Evolutionary conservation across 108 stramenopile genomes (phyloP), one percentile per base, ranked within the genome.

Genomic region (Nitzschia putrida): DNA sequence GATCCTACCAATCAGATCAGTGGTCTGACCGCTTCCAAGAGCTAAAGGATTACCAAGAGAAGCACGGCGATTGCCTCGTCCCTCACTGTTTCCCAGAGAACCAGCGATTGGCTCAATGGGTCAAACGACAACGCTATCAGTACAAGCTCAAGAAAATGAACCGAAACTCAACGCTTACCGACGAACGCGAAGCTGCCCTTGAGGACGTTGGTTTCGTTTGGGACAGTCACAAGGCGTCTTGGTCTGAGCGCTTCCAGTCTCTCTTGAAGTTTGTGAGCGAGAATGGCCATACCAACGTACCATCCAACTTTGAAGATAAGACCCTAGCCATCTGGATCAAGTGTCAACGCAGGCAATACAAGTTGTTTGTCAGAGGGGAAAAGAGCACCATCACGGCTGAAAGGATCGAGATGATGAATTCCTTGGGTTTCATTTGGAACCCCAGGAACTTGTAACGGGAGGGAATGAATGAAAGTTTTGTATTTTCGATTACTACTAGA

Each of bases 131-230:
- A 61, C 66, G 88, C 38, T 18, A 72, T 8, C 74, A 81, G 20
- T 85, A 83, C 69, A 68, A 73, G n/a, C 57, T 80, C 23, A 68
- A 71, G 51, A 38, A 34, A 18, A 18, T 50, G 8, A 78, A 76
- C 5, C 66, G 69, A 47, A 40, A 67, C 16, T 75, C 74, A 0
- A 67, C 68, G 18, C 40, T 75, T 51, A 75, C 74, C 6, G 66
- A 67, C 25, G 66, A 57, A 52, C 66, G 74, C 12, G 66, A 68
- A 21, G 64, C 73, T 21, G 54, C 57, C 0, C 58, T 85, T 18
- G 76, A 85, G 45, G 56, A 55, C 0, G 53, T 80, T 47, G 82
- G 77, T 16, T 85, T 86, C 26, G 55, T 56, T 8, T 69, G 68
- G 55, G 56, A 69, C 10, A 25, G 22, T 8, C 68, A 69, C 68